Base-by-base conservation (phyloP, 768 basidiomycete species). In the Termitomyces sp. region DNA sequence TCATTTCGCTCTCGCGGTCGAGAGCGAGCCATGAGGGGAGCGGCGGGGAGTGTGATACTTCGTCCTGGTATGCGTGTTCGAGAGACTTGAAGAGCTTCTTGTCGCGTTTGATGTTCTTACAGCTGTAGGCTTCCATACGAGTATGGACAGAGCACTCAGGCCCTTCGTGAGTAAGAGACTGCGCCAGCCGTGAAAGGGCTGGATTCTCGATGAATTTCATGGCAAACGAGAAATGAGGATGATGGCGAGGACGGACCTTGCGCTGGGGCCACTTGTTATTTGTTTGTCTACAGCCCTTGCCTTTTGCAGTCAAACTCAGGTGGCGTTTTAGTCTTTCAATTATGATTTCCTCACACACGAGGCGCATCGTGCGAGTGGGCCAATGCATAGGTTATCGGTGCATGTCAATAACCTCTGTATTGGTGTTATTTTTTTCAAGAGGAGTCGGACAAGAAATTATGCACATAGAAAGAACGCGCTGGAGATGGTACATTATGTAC, bases 41-140 rank as follows among this genome's bases (percentile, higher is more conserved):
- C 5, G 93, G 93, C 0, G 92, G 90, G 2, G 92, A 94, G 66
- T 85, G 79, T 5, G 85, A 90, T 21, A 90, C 71, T 47, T 91
- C 88, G 60, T 88, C 85, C 56, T 83, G 78, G 75, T 98, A 93
- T 30, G 88, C 86, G 63, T 82, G 80, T 69, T 98, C 95, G 74
- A 98, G 86, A 10, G 85, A 77, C 67, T 90, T 93, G 80, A 93
- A 93, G 70, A 98, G 87, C 69, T 89, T 91, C 83, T 94, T 93
- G 80, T 99, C 97, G 65, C 90, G 88, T 63, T 92, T 90, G 71
- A 97, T 88, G 71, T 94, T 88, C 82, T 99, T 99, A 81, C 93
- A 94, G 66, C 89, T 91, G 77, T 98, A 99, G 0, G 93, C 95
- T 71, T 98, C 96, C 70, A 98, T 87, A 61, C 93, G 83, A 44